Base-by-base conservation (phyloP, 2,329 filamentous ascomycete species). In the Claviceps arundinis region DNA sequence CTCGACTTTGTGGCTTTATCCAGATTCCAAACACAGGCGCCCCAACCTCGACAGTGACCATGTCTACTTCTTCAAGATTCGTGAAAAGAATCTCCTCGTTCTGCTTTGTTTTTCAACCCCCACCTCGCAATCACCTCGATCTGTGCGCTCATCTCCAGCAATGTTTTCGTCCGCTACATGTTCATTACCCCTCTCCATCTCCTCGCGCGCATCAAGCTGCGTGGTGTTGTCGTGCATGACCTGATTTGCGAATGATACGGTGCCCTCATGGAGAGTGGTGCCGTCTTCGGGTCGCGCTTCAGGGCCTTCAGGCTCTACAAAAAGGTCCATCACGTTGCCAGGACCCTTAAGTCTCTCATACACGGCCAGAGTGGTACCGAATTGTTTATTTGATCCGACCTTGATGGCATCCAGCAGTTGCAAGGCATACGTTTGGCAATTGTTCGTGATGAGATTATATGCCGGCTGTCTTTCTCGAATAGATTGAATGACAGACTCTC, bases 391-490 rank as follows among this genome's bases (percentile, higher is more conserved):
- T 13, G 68, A 64, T 6, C 74, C 73, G 13, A 75, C 67, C 54
- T 78, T 74, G 53, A 80, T 76, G 34, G 74, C 73, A 53, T 80
- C 75, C 7, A 80, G 70, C 14, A 80, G 63, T 45, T 70, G 64
- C 14, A 78, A 59, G 0, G 75, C 77, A 54, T 75, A 80, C 17
- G 75, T 80, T 57, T 81, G 77, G 60, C 77, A 81, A 62, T 81
- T 81, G 61, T 81, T 81, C 56, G 68, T 74, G 60, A 81, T 79
- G 52, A 81, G 68, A 51, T 80, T 79, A 62, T 81, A 81, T 1
- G 66, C 73, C 0, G 76, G 70, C 9, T 70, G 68, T 48, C 65
- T 70, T 37, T 69, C 62, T 6, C 76, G 65, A 59, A 80, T 79
- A 16, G 70, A 69, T 19, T 73, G 68, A 38, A 80, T 80, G 0